Evolutionary conservation across 2,329 filamentous ascomycete species (phyloP).

Genomic region (Tolypocladium capitatum): DNA sequence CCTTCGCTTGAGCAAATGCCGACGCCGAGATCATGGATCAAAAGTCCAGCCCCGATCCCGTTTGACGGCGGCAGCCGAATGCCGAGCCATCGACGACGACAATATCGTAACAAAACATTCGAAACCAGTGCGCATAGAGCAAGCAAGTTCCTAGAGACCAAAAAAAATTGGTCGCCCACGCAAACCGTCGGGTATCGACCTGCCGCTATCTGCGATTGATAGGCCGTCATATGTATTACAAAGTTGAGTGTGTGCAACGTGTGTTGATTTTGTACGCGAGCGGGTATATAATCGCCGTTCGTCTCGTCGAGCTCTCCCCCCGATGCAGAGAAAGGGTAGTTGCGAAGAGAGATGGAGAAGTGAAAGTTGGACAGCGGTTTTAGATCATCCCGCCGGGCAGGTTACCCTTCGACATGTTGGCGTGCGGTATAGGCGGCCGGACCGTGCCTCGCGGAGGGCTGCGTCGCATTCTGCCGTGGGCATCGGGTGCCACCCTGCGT

Average conservation of each 20-base stretch:
- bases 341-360: neutral
- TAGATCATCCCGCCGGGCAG: constrained; percentile 34
- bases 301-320: neutral
- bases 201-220: neutral
- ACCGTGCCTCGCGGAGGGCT: constrained; percentile 12
- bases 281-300: constrained; percentile 1
- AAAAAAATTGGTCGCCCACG: neutral
- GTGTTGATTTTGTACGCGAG: neutral
- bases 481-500: constrained; percentile 30
- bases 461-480: constrained; percentile 17
- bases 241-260: neutral
- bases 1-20: constrained; percentile 3
- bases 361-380: constrained; percentile 1
- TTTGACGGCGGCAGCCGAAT: neutral
- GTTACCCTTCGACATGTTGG: constrained; percentile 15
- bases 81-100: neutral
- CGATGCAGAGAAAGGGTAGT: neutral
- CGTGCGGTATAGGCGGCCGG: constrained; percentile 14
- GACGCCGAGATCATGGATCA: constrained; percentile 13
- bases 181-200: neutral
- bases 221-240: constrained; percentile 5
- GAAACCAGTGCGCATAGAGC: neutral
- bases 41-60: constrained; percentile 16
- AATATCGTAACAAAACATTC: neutral
- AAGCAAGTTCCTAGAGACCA: constrained; percentile 4